Evolutionary conservation across 352 stramenopile genomes (phyloP), one percentile per base, ranked within the genome.

Genomic region (Globisporangium lucens): DNA sequence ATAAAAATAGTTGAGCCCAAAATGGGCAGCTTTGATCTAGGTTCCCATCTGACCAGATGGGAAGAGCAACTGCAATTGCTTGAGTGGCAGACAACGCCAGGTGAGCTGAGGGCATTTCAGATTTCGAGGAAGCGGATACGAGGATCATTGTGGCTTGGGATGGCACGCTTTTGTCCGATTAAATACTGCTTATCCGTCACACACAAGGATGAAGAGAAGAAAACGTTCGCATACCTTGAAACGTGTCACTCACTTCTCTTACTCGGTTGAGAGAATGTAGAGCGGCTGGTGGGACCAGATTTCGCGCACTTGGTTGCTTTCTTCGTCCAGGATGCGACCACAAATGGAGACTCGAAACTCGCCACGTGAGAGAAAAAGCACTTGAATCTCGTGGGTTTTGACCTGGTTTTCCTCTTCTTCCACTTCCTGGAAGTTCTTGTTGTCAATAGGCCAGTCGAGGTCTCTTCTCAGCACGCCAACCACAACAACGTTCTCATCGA

Each of bases 331-430:
- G 0, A 43, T 24, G n/a, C 55, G 53, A 0, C 69, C 80, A 47
- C 71, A 72, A 24, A 84, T 75, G 15, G 70, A 64, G 17, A 89
- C 73, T 22, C 74, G 55, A 65, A 88, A 93, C 22, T 67, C 66
- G 12, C 85, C 85, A 57, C 88, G 75, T 1, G 85, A 86, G 43
- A 93, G 66, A 70, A 93, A 91, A 41, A 90, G 67, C 65, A 77
- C 78, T 56, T 83, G 76, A 30, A 93, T 58, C 60, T 83, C 70
- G 62, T 33, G 61, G 15, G 59, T 73, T 72, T 60, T 67, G 22
- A 43, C 35, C 49, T 29, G 41, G 15, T 56, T 73, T 57, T 49
- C 47, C 61, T 33, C 53, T 53, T 29, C 13, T n/a, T 43, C 30
- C 30, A 6, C 63, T 12, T 46, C 38, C 38, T 63, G 43, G 43